phyloP scores from a whole-genome alignment of 2,329 filamentous ascomycete species.

The Pseudogymnoascus sp. region DNA sequence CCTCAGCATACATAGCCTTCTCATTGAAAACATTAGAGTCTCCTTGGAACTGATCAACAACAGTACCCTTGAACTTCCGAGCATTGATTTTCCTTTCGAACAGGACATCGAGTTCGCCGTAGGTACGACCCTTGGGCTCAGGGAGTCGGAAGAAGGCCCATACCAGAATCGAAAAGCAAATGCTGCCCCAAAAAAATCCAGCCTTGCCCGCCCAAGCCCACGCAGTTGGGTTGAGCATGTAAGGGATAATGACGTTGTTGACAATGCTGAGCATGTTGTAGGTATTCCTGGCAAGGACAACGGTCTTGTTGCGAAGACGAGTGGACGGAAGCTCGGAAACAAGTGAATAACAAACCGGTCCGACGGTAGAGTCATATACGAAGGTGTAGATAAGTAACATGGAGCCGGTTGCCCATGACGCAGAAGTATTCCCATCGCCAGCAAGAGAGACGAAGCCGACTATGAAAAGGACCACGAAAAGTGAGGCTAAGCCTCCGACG shows the following conservation, averaged over 20 bases:
- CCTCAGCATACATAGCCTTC: conserved; percentile 26
- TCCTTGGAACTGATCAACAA: conserved; percentile 53
- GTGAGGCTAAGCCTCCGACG: conserved; percentile 39
- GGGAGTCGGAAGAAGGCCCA: conserved; percentile 78
- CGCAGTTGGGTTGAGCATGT: conserved; percentile 35
- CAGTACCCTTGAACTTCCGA: conserved; percentile 39
- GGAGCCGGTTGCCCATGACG: conserved; percentile 35
- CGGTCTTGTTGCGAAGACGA: conserved; percentile 33
- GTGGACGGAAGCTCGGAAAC: conserved; percentile 34
- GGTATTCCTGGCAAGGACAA: conserved; percentile 31
- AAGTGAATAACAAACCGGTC: conserved; percentile 35
- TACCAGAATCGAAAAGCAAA: conserved; percentile 70
- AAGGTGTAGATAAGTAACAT: conserved; percentile 35
- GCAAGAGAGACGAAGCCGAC: conserved; percentile 39
- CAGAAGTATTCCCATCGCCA: conserved; percentile 31
- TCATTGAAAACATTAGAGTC: conserved; percentile 21
- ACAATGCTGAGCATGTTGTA: conserved; percentile 30
- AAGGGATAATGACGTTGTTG: conserved; percentile 23
- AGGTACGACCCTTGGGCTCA: conserved; percentile 69
- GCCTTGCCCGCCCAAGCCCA: conserved; percentile 82
- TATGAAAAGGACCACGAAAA: conserved; percentile 36
- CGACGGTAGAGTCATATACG: conserved; percentile 37
- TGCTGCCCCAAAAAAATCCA: conserved; percentile 80
- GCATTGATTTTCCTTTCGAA: conserved; percentile 58
- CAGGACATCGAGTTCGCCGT: conserved; percentile 73